Evolutionary conservation across 2,329 filamentous ascomycete species (phyloP).

Genomic region (Volutella citrinella): DNA sequence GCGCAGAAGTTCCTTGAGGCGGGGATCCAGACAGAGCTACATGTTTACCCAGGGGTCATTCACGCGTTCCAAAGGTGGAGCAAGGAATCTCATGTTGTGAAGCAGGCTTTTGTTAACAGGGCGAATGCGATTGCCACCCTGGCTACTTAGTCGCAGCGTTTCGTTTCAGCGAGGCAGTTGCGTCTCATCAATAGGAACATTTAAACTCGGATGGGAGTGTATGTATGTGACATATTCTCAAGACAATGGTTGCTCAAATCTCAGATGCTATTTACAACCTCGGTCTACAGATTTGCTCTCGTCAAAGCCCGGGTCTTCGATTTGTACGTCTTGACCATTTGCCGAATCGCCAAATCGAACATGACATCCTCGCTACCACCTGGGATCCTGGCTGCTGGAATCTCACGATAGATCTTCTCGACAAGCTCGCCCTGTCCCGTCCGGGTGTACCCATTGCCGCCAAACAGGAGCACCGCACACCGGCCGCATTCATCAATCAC

Average conservation of each 20-base stretch:
- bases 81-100: constrained; percentile 2
- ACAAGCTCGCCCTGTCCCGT: constrained; percentile 68
- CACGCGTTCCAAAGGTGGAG: constrained; percentile 9
- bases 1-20: constrained; percentile 3
- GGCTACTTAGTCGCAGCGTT: too few species aligned
- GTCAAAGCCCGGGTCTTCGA: constrained; percentile 1
- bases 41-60: constrained; percentile 7
- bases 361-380: constrained; percentile 22
- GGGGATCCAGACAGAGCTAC: constrained; percentile 6
- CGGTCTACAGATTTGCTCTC: not conserved
- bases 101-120: constrained; percentile 6
- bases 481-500: constrained; percentile 70
- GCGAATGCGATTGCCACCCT: constrained; percentile 2
- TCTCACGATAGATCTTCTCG: constrained; percentile 40
- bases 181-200: too few species aligned
- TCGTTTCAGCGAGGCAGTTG: too few species aligned
- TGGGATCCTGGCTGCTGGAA: constrained; percentile 13
- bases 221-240: too few species aligned
- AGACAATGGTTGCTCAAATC: too few species aligned
- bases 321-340: constrained; percentile 16
- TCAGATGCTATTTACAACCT: too few species aligned
- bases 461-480: constrained; percentile 67
- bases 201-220: too few species aligned
- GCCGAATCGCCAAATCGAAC: constrained; percentile 19
- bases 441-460: constrained; percentile 69